These are phyloP conservation scores for Pleodorina starrii DNA, from an alignment of 139 green algal species.

Conservation along the genomic window DNA sequence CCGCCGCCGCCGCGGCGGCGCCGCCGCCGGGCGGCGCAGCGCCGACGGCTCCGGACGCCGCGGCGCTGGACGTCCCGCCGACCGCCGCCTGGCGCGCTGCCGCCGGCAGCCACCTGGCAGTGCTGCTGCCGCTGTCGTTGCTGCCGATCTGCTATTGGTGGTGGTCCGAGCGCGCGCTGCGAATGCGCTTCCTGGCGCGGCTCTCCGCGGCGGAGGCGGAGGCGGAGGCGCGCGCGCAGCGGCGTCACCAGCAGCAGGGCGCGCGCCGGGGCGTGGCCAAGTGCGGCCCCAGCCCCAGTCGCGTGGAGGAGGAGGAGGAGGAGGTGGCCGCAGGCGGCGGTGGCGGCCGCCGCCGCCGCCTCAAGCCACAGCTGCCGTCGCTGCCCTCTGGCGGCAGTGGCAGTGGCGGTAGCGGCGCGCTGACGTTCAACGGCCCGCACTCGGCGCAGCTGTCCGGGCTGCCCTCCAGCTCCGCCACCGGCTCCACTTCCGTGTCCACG, in stretches of 20 bases:
- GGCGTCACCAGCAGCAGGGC: not conserved
- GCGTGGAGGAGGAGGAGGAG: not conserved
- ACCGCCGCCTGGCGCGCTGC: not conserved
- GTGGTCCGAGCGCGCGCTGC: constrained; percentile 16
- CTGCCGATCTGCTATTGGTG: constrained; percentile 8
- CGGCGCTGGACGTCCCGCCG: not conserved
- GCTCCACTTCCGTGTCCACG: no score
- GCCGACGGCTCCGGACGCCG: not conserved
- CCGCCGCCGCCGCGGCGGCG: no score
- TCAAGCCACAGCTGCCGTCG: not conserved
- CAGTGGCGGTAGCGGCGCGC: not conserved
- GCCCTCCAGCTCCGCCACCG: not conserved
- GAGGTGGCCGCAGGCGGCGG: not conserved
- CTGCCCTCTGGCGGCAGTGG: not conserved
- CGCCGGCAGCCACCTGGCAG: constrained; percentile 1
- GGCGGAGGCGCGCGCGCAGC: not conserved
- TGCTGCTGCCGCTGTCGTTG: constrained; percentile 8
- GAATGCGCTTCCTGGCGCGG: not conserved
- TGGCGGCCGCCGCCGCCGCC: not conserved
- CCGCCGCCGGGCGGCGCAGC: not conserved
- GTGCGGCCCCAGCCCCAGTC: no score
- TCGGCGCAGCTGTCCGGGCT: not conserved
- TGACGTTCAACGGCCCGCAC: not conserved
- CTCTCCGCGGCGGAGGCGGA: not conserved
- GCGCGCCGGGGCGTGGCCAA: not conserved